These are phyloP conservation scores for Lentinula edodes DNA, from an alignment of 768 basidiomycete species.

Conservation along the genomic window DNA sequence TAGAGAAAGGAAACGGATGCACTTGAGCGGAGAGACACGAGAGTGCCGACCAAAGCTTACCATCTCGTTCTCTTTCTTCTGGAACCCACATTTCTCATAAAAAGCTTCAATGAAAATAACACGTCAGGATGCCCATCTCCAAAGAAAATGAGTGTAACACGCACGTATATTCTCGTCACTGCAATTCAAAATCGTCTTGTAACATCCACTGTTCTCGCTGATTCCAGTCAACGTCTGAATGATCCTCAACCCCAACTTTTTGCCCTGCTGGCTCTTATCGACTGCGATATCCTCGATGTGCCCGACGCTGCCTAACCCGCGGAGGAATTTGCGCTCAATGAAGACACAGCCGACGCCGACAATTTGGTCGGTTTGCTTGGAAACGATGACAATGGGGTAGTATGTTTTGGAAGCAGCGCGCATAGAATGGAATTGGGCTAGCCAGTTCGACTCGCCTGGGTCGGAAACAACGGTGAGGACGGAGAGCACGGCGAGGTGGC, in stretches of 20 bases:
- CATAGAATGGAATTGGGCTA: conserved; percentile 58
- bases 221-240: conserved; percentile 84
- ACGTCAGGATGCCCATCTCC: not conserved
- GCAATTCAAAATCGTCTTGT: conserved; percentile 98
- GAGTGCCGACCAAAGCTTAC: conserved; percentile 32
- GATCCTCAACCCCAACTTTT: conserved; percentile 82
- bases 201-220: conserved; percentile 75
- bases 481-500: conserved; percentile 78
- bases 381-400: conserved; percentile 80
- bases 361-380: conserved; percentile 68
- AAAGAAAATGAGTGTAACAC: conserved; percentile 26
- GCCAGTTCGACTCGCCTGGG: conserved; percentile 63
- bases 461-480: conserved; percentile 69
- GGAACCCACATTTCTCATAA: conserved; percentile 93
- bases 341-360: conserved; percentile 82
- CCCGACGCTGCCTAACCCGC: conserved; percentile 79
- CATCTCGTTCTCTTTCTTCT: conserved; percentile 93
- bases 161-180: conserved; percentile 85
- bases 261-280: conserved; percentile 81
- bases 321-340: conserved; percentile 92
- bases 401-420: conserved; percentile 58
- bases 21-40: conserved; percentile 1
- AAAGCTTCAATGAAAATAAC: conserved; percentile 53
- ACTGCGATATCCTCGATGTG: conserved; percentile 99
- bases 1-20: conserved; percentile 13